Base-by-base conservation (phyloP, 1,139 yeast genomes). In the Yamadazyma sp. region DNA sequence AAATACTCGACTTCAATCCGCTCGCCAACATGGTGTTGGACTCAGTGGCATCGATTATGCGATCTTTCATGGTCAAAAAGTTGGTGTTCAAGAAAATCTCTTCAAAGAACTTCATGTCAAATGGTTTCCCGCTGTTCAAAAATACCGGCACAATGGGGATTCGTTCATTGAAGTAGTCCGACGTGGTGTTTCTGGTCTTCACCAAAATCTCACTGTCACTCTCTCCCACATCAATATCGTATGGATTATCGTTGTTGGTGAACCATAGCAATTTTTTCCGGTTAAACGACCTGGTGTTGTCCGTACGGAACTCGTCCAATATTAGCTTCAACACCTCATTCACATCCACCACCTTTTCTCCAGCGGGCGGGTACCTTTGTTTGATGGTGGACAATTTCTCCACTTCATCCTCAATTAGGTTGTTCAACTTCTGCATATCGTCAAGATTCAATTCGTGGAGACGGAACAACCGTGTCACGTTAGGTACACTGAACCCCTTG, bases 131-230 rank as follows among this genome's bases (percentile, higher is more conserved):
- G 29, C 43, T 50, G 4, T 72, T 66, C 29, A 88, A 57, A 50
- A 90, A 81, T 38, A 86, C 72, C 0, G 97, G 95, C 16, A 69
- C 64, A 13, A 89, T 71, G 12, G 62, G 64, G 22, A 85, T 78
- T 27, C 61, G 64, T 14, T 66, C 63, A 38, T 74, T 75, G 37
- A 74, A 73, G 37, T 77, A 68, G 57, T 87, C 95, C 34, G 74
- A 71, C 20, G 86, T 71, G 4, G 82, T 67, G 15, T 77, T 76
- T 52, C 82, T 75, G 13, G 88, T 59, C 6, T 76, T 53, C 5
- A 7, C 50, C 50, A 45, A 17, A 2, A 35, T 21, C 6, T 36
- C 40, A 4, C 34, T 27, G 16, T 53, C 48, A n/a, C 35, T 21
- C 7, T 31, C 23, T 6, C 17, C 6, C n/a, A 25, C 12, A 26